Base-by-base conservation (phyloP, 2,329 filamentous ascomycete species). In the Bisporella sp. region DNA sequence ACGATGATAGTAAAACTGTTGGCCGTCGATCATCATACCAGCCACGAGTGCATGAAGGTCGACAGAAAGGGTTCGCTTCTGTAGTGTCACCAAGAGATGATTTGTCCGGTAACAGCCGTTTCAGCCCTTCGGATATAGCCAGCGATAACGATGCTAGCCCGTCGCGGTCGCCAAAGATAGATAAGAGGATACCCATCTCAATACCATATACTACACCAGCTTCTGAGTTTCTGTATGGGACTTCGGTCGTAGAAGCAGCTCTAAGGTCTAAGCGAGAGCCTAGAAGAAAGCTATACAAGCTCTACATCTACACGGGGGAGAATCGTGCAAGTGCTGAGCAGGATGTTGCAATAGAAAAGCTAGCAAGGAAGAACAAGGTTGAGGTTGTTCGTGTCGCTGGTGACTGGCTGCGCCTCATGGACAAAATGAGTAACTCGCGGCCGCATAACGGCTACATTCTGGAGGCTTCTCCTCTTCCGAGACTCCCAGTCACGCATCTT, bases 401-500 rank as follows among this genome's bases (percentile, higher is more conserved):
- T 41, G 72, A 76, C 1, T 84, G 84, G 63, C 70, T 88, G 52
- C 78, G 77, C 1, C 71, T 89, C 40, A 77, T 99, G 71, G 85
- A 95, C 68, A 91, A 88, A 68, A 88, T 95, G 80, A 87, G 87
- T 57, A 78, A 75, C 50, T 84, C 85, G 1, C 79, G 93, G 40
- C 89, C 92, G 33, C 92, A 99, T 69, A 96, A 97, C 63, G 91
- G 92, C 44, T 84, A 85, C 59, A 75, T 97, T 12, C 77, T 99
- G 4, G 93, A 99, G 69, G 82, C 87, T 11, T 96, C 90, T 0
- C 87, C 87, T 1, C 69, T 97, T 1, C 89, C 90, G 0, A 81
- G 84, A 57, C 71, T 81, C 2, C 89, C 87, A 0, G 71, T 92
- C 41, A 74, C 71, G 31, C 71, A 75, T 12, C 71, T 95, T 1